Conservation (phyloP, 352 stramenopile species). For the Globisporangium sylvaticum region DNA sequence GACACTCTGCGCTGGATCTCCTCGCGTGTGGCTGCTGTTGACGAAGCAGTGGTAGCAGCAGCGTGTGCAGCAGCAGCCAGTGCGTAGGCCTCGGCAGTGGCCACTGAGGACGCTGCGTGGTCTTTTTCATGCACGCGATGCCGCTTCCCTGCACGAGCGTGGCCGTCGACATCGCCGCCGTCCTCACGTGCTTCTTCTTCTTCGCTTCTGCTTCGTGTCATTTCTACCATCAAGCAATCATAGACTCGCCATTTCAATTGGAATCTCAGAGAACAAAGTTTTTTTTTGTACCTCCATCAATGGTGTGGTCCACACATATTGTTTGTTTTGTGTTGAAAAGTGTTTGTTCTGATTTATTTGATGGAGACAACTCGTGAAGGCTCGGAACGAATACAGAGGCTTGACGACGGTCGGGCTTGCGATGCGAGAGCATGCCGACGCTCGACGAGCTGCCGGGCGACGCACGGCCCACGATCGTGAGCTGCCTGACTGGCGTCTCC, state of each 20-base stretch:
- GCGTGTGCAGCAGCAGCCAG: background rate
- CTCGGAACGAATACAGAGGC: no score
- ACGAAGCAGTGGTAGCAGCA: background rate
- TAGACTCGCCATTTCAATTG: no score
- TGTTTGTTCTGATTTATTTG: no score
- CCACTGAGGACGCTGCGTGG: background rate
- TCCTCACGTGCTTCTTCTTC: background rate
- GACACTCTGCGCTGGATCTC: background rate
- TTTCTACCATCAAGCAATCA: background rate
- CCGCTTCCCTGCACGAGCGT: background rate
- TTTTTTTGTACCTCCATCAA: no score
- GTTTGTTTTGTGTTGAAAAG: no score
- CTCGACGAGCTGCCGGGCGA: background rate
- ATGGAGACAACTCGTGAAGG: no score
- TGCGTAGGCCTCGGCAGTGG: background rate
- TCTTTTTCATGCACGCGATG: background rate
- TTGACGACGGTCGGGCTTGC: no score
- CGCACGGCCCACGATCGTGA: background rate
- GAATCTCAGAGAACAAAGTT: no score
- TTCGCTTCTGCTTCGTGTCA: background rate
- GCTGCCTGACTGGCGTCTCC: background rate
- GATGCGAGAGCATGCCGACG: background rate
- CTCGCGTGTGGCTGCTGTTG: background rate
- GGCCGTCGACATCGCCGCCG: no score
- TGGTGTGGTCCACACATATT: no score